Base-by-base conservation (phyloP, 108 stramenopile species). In the Skeletonema grethae region DNA sequence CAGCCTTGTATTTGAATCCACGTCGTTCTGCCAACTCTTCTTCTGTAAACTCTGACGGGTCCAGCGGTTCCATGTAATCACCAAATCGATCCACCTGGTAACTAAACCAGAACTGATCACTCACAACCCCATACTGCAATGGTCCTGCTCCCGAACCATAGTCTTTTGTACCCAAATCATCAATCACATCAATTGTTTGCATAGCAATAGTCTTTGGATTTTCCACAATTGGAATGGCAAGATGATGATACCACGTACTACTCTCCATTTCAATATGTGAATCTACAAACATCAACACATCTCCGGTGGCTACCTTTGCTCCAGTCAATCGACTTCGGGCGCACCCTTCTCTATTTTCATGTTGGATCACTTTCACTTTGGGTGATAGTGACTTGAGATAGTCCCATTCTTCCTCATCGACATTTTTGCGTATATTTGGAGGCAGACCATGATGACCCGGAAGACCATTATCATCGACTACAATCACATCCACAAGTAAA, bases 401-500 rank as follows among this genome's bases (percentile, higher is more conserved):
- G 8, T 64, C 69, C 36, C 59, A 76, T 73, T 80, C 75, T 8
- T 16, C 18, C 32, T 84, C 79, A 30, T 84, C 67, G 63, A 80
- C 83, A 55, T 77, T 73, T 6, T 61, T 35, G 8, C 79, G 79
- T 34, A 80, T 75, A 31, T 80, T 61, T 15, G 45, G 25, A 7
- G 70, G 77, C 11, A 79, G 66, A 0, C 69, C 77, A 39, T 79
- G 70, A 34, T 71, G 61, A 4, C 75, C 77, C 0, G 77, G 77
- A 7, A 72, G 67, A 28, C 84, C 84, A 55, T 84, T 84, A 58
- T 84, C 84, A 46, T 84, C 84, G 0, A 84, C 84, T 1, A 84
- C 57, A 18, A 84, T 77, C 28, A 84, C 75, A 16, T 81, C 76
- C 10, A 46, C 32, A 13, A 84, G 61, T n/a, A 84, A 61, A 9